A percentile compares a stretch with the other conserved stretches of the same genome.
phyloP scores from a whole-genome alignment of 164 flowering plant species.

The Kalanchoe fedtschenkoi region DNA sequence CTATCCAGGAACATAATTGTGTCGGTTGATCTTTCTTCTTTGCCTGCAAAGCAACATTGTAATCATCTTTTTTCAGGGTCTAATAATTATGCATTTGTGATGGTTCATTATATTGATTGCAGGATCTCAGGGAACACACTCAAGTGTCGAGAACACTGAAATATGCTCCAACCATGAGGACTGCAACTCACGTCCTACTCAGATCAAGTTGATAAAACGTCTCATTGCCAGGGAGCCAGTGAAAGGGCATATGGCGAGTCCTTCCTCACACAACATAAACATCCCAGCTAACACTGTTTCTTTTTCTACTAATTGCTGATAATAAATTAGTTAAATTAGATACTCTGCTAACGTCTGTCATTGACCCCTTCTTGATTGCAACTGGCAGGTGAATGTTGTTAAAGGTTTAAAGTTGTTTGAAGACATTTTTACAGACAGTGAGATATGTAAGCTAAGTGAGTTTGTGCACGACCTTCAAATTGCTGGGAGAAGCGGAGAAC shows the following conservation, averaged over 20 bases:
- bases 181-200: slow-evolving; percentile 42
- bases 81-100: background rate
- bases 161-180: slow-evolving; percentile 61
- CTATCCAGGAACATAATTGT: background rate
- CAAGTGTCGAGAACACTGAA: slow-evolving; percentile 19
- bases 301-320: background rate
- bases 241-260: slow-evolving; percentile 91
- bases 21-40: background rate
- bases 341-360: background rate
- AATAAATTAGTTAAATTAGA: slow-evolving; percentile 2
- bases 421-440: slow-evolving; percentile 60
- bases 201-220: slow-evolving; percentile 80
- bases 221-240: slow-evolving; percentile 87
- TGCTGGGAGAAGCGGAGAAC: slow-evolving; percentile 76
- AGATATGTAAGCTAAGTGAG: slow-evolving; percentile 51
- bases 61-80: background rate
- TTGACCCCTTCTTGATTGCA: background rate
- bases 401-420: slow-evolving; percentile 83
- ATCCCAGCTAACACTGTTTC: background rate
- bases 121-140: slow-evolving; percentile 56
- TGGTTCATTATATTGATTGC: slow-evolving; percentile 9
- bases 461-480: slow-evolving; percentile 57
- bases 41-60: background rate
- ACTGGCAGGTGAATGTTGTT: slow-evolving; percentile 81
- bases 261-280: slow-evolving; percentile 18